Evolutionary conservation across 306 rosid species (phyloP).

Genomic region (Purshia tridentata): DNA sequence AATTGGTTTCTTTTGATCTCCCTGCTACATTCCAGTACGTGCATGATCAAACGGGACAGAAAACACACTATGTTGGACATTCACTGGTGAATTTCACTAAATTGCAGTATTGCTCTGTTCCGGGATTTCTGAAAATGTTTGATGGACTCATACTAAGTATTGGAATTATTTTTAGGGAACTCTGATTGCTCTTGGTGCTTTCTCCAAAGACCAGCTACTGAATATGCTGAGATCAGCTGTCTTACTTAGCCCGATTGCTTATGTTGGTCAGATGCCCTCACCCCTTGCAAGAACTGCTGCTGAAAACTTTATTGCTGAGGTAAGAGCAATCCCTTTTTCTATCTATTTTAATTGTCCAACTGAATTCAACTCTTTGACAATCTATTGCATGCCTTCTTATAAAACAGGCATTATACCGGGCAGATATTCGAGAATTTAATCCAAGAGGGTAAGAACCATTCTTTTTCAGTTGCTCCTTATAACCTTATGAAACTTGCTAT

Average conservation of each 20-base stretch:
- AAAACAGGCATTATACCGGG: slow-evolving; percentile 56
- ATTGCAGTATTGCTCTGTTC: background rate
- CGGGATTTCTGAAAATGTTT: slow-evolving; percentile 2
- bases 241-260: slow-evolving; percentile 87
- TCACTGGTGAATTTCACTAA: slow-evolving; percentile 59
- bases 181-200: slow-evolving; percentile 68
- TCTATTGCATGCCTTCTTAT: slow-evolving; percentile 17
- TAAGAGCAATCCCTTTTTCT: slow-evolving; percentile 10
- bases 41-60: slow-evolving; percentile 69
- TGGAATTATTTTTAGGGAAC: slow-evolving; percentile 67
- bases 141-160: background rate
- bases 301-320: slow-evolving; percentile 74
- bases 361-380: slow-evolving; percentile 23
- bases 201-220: slow-evolving; percentile 58
- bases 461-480: background rate
- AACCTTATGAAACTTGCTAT: too few relatives aligned
- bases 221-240: slow-evolving; percentile 72
- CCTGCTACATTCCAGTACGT: slow-evolving; percentile 80
- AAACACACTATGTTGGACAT: slow-evolving; percentile 83
- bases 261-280: slow-evolving; percentile 68
- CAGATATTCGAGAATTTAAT: slow-evolving; percentile 61
- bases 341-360: background rate
- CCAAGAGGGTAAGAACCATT: slow-evolving; percentile 59
- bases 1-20: slow-evolving; percentile 82
- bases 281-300: slow-evolving; percentile 71